A percentile compares a stretch with the other conserved stretches of the same genome.
These are phyloP conservation scores for Paragyromitra xinjiangensis DNA, from an alignment of 495 filamentous ascomycete genomes.

Conservation along the genomic window DNA sequence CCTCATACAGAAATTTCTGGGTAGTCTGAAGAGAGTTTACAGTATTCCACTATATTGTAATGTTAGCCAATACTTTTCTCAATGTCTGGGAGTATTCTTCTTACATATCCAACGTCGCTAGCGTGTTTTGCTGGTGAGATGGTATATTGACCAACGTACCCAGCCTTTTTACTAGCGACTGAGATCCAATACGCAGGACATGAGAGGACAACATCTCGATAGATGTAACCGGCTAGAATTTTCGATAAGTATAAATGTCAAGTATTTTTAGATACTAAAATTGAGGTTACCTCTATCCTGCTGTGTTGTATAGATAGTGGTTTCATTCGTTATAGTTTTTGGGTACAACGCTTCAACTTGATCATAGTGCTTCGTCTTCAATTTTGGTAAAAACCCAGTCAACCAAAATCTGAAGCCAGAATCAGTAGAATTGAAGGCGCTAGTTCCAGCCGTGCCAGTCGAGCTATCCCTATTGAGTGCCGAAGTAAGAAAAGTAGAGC, in stretches of 20 bases:
- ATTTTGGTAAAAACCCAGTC: conserved; percentile 63
- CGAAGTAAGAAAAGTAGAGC: conserved; percentile 67
- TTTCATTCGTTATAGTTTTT: conserved; percentile 58
- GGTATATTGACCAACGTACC: conserved; percentile 68
- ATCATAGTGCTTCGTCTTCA: conserved; percentile 60
- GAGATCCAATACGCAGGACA: conserved; percentile 70
- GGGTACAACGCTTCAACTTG: conserved; percentile 63
- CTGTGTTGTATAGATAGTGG: conserved; percentile 60
- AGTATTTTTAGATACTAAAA: not conserved
- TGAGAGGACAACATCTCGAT: conserved; percentile 68
- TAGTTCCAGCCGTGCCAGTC: conserved; percentile 41
- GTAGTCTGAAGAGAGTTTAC: conserved; percentile 66
- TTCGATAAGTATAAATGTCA: conserved; percentile 56
- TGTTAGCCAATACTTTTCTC: not conserved
- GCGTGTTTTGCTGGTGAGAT: conserved; percentile 69
- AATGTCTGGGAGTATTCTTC: not conserved
- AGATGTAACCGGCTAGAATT: conserved; percentile 64
- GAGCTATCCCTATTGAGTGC: conserved; percentile 59
- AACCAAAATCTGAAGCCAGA: conserved; percentile 65
- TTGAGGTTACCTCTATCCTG: conserved; percentile 33
- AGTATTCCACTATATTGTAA: conserved; percentile 64
- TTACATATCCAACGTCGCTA: conserved; percentile 67
- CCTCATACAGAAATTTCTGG: conserved; percentile 66
- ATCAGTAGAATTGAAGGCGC: conserved; percentile 62
- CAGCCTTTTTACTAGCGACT: conserved; percentile 59